Percentiles rank a stretch among this genome's conserved stretches.
These are phyloP conservation scores for Botryotinia globosa DNA, from an alignment of 2,329 filamentous ascomycete species.

Conservation along the genomic window DNA sequence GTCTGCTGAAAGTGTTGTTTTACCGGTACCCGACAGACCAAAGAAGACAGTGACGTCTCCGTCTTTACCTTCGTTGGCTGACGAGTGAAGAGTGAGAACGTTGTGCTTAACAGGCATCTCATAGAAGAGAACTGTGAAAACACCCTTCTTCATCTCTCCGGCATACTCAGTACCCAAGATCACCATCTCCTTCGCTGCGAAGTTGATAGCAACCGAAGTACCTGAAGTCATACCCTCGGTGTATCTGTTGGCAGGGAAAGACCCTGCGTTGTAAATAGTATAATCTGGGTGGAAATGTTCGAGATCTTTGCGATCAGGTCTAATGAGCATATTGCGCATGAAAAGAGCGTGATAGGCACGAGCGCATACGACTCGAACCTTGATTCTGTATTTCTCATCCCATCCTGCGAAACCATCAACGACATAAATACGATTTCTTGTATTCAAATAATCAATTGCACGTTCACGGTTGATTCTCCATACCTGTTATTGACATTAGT, in stretches of 20 bases:
- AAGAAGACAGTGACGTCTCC: conserved; percentile 99
- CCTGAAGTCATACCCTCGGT: conserved; percentile 98
- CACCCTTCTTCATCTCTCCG: conserved; percentile 95
- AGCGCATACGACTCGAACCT: conserved; percentile 95
- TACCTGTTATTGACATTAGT: conserved; percentile 57
- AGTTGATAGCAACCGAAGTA: conserved; percentile 98
- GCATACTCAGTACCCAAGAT: conserved; percentile 99
- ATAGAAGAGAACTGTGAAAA: conserved; percentile 99
- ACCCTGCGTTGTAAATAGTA: conserved; percentile 98
- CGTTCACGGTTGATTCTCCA: conserved; percentile 99
- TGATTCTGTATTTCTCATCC: conserved; percentile 98
- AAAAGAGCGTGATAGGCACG: conserved; percentile 99
- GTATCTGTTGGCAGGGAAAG: conserved; percentile 97
- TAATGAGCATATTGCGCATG: conserved; percentile 99
- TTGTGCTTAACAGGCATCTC: conserved; percentile 99
- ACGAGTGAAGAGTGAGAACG: conserved; percentile 96
- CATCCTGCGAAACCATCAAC: conserved; percentile 96
- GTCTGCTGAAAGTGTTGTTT: conserved; percentile 97
- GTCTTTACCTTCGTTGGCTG: conserved; percentile 90
- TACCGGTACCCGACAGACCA: conserved; percentile 95
- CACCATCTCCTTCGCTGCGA: conserved; percentile 99
- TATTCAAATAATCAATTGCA: conserved; percentile 99
- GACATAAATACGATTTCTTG: conserved; percentile 96
- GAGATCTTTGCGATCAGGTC: conserved; percentile 84
- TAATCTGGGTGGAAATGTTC: conserved; percentile 99